Evolutionary conservation across 176 grass and related monocot genomes (phyloP), one percentile per base, ranked within the genome.

Genomic region (Musa itinerans): DNA sequence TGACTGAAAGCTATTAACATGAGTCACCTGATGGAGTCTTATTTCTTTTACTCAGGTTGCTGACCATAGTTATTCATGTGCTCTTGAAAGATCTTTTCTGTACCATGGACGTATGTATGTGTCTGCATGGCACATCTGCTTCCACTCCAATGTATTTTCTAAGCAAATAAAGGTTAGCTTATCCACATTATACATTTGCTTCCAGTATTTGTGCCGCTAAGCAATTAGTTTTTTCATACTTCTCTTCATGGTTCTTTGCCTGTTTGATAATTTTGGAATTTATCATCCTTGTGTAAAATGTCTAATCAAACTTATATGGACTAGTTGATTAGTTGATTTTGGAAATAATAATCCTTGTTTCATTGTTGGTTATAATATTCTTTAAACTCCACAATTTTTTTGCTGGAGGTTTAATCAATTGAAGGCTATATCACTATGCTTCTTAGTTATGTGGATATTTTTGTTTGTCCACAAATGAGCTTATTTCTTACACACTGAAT

Each of bases 21-120:
- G n/a, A 65, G 17, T 63, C 23, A 25, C 50, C 22, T 53, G 11
- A 51, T n/a, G 17, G 26, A 20, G n/a, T 26, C 12, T 43, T 57
- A 43, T 80, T 59, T 58, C 73, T 25, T 78, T 84, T 17, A 68
- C 71, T 51, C 82, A 99, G 95, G 88, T 86, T 76, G 83, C 79
- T 80, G 83, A 92, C 14, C 95, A 94, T 80, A 92, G 83, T 61
- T 99, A 99, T 81, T 99, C 95, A 63, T 99, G 95, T 79, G 95
- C 95, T 29, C 88, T 99, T 70, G 95, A 99, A 85, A 94, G 90
- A 53, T 99, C 91, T 51, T 99, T 99, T 86, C 68, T 99, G 74
- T 99, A 99, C 78, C 95, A 99, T 8, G 95, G 95, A 15, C 84
- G 95, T 52, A 94, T 99, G 88, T 99, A 99, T 89, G 84, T 99